Conservation (phyloP, 495 filamentous ascomycete genomes). For the Podospora pseudoanserina region DNA sequence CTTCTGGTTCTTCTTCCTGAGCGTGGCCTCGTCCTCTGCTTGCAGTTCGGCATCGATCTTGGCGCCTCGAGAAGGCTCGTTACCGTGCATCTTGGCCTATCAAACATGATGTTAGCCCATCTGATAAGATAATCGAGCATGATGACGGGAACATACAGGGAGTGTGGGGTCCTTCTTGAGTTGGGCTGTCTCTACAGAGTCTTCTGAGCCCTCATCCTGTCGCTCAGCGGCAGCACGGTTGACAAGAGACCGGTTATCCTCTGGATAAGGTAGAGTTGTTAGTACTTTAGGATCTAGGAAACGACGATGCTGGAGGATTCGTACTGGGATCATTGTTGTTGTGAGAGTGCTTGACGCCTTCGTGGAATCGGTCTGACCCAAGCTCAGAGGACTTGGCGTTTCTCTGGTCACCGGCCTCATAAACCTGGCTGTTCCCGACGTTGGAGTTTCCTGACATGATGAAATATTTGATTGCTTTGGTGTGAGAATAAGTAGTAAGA, state of each 20-base stretch:
- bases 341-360: slow-evolving; percentile 65
- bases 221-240: slow-evolving; percentile 63
- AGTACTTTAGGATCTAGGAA: background rate
- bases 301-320: background rate
- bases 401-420: slow-evolving; percentile 63
- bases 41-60: slow-evolving; percentile 67
- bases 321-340: slow-evolving; percentile 67
- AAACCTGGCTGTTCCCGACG: slow-evolving; percentile 41
- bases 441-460: slow-evolving; percentile 41
- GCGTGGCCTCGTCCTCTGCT: slow-evolving; percentile 62
- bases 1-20: slow-evolving; percentile 58
- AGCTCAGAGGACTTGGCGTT: slow-evolving; percentile 58
- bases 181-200: slow-evolving; percentile 53
- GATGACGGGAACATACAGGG: slow-evolving; percentile 50
- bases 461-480: slow-evolving; percentile 1
- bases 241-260: slow-evolving; percentile 76
- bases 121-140: background rate
- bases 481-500: background rate
- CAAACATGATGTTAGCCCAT: slow-evolving; percentile 9
- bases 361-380: slow-evolving; percentile 55
- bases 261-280: slow-evolving; percentile 34
- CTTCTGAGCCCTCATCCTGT: slow-evolving; percentile 19
- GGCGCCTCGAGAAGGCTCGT: slow-evolving; percentile 67
- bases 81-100: slow-evolving; percentile 67
- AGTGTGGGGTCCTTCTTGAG: slow-evolving; percentile 63